A percentile compares a stretch with the other conserved stretches of the same genome.
Conservation (phyloP, 2,329 filamentous ascomycete species). For the Penicillium psychrosexuale region DNA sequence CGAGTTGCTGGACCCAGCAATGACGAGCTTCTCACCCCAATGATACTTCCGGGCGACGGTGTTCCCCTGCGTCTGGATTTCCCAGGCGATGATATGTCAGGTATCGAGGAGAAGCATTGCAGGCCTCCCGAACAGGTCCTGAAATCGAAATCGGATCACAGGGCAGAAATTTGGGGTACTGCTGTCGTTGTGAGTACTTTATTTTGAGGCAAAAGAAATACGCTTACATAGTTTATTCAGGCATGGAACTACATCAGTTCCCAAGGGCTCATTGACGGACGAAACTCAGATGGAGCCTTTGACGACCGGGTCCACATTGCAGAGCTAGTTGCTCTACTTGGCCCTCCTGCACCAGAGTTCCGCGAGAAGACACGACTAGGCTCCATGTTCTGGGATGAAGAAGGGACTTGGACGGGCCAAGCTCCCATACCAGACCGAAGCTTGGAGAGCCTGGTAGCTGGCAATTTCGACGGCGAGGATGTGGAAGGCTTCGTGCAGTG, state of each 20-base stretch:
- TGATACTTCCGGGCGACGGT: background rate
- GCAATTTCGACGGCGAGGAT: slow-evolving; percentile 21
- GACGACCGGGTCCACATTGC: slow-evolving; percentile 24
- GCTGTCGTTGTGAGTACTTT: background rate
- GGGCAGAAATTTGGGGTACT: background rate
- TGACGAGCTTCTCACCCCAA: background rate
- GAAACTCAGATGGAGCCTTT: slow-evolving; percentile 20
- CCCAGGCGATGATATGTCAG: background rate
- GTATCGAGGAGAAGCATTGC: background rate
- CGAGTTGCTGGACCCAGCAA: background rate
- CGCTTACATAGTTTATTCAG: background rate
- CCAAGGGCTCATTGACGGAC: slow-evolving; percentile 10
- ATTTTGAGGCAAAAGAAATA: no score
- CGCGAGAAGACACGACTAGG: slow-evolving; percentile 15
- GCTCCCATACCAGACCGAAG: slow-evolving; percentile 17
- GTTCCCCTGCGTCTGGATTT: background rate
- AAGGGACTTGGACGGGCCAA: slow-evolving; percentile 20
- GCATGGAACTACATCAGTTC: slow-evolving; percentile 4
- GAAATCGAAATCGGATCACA: background rate
- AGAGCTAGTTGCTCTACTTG: slow-evolving; percentile 22
- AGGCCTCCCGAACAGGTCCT: slow-evolving; percentile 2
- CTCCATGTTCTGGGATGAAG: slow-evolving; percentile 25
- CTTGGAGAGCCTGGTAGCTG: slow-evolving; percentile 5
- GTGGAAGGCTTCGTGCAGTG: slow-evolving; percentile 26
- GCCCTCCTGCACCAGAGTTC: slow-evolving; percentile 15